Percentiles rank a stretch among this genome's conserved stretches.
Conservation (phyloP, 2,329 filamentous ascomycete genomes). For the Ophiostoma piceae region DNA sequence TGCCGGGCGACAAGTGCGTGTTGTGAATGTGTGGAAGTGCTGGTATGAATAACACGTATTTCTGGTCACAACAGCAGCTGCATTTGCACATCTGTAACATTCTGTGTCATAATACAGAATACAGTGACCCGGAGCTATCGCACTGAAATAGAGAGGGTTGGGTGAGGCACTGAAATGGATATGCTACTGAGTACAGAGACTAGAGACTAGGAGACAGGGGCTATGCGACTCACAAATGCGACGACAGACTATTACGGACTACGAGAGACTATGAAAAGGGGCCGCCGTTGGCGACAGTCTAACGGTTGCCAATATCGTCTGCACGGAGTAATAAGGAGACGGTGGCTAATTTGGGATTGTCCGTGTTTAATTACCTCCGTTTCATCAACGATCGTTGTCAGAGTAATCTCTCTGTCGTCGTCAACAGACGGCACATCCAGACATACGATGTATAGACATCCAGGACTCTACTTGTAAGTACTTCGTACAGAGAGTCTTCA, state of each 20-base stretch:
- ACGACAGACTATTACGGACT: neutral
- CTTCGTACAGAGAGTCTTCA: neutral
- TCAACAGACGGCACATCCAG: too few relatives aligned
- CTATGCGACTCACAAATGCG: neutral
- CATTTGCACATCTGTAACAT: too few relatives aligned
- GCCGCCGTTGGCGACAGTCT: constrained; percentile 10
- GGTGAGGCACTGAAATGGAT: constrained; percentile 1
- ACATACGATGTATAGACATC: neutral
- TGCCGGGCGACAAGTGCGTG: neutral
- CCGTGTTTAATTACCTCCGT: neutral
- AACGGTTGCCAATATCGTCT: neutral
- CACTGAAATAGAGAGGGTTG: constrained; percentile 7
- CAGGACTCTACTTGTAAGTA: too few relatives aligned
- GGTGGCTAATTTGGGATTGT: neutral
- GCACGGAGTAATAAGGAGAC: neutral
- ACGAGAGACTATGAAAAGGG: constrained; percentile 5
- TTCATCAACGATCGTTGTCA: constrained; percentile 2
- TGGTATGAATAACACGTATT: too few relatives aligned
- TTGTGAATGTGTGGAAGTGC: too few relatives aligned
- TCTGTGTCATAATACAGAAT: too few relatives aligned
- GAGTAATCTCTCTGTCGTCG: neutral
- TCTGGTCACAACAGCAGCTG: too few relatives aligned
- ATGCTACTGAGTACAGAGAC: neutral
- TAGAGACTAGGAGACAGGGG: neutral
- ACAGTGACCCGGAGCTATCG: too few relatives aligned